Evolutionary conservation across 495 filamentous ascomycete species (phyloP).

Genomic region (Geoglossum glabrum): DNA sequence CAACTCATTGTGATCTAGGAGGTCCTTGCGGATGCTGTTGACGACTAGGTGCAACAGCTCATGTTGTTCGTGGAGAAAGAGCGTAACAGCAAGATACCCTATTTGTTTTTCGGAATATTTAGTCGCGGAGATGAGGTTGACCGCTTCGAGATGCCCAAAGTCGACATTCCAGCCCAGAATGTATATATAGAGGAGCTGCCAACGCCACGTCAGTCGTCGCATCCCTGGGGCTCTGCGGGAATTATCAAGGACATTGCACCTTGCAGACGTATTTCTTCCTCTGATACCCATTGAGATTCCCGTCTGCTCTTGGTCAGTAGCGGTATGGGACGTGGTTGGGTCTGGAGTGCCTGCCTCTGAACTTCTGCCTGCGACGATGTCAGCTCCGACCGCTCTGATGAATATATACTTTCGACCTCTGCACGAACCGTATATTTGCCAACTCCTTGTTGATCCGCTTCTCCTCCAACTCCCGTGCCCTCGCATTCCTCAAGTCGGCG

Average conservation of each 20-base stretch:
- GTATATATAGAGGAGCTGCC: conserved; percentile 85
- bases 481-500: conserved; percentile 83
- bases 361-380: conserved; percentile 42
- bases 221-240: neutral
- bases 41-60: conserved; percentile 91
- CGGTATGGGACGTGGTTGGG: neutral
- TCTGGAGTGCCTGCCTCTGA: conserved; percentile 35
- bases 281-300: conserved; percentile 81
- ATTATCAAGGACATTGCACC: conserved; percentile 19
- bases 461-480: conserved; percentile 90
- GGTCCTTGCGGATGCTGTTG: conserved; percentile 94
- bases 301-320: conserved; percentile 31
- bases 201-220: conserved; percentile 13
- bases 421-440: conserved; percentile 70
- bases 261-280: conserved; percentile 99
- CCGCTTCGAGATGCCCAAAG: conserved; percentile 94
- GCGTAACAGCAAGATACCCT: conserved; percentile 89
- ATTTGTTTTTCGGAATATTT: conserved; percentile 99
- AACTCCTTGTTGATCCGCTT: conserved; percentile 99
- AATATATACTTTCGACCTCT: neutral
- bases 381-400: neutral
- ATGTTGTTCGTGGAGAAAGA: conserved; percentile 94
- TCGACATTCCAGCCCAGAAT: conserved; percentile 99
- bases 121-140: conserved; percentile 86
- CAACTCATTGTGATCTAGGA: conserved; percentile 85